These are phyloP conservation scores for Neopestalotiopsis sp. DNA, from an alignment of 2,329 filamentous ascomycete species.

Conservation along the genomic window DNA sequence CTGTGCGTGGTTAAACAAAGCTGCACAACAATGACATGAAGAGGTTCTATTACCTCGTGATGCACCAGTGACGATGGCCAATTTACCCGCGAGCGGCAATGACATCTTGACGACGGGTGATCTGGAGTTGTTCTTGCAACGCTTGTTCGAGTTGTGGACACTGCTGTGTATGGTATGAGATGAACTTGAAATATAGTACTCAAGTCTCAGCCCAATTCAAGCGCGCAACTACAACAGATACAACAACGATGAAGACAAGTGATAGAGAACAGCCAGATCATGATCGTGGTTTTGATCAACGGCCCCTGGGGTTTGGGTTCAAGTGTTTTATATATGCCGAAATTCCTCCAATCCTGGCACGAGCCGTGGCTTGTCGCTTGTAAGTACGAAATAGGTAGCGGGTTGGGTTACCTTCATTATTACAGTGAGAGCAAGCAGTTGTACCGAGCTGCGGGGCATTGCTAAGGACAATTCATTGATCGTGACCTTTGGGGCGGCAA, in stretches of 20 bases:
- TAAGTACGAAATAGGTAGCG: neutral
- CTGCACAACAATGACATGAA: neutral
- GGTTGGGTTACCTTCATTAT: neutral
- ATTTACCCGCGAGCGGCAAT: constrained; percentile 65
- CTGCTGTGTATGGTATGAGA: neutral
- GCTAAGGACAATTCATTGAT: neutral
- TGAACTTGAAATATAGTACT: neutral
- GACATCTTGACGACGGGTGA: constrained; percentile 1
- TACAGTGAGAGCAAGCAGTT: neutral
- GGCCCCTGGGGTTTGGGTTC: neutral
- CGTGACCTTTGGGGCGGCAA: neutral
- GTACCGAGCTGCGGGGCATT: constrained; percentile 13
- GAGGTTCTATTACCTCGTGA: constrained; percentile 65
- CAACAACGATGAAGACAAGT: neutral
- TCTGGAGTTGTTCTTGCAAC: neutral
- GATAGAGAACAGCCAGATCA: too few species aligned
- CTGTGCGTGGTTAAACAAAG: constrained; percentile 44
- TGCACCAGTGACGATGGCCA: constrained; percentile 78
- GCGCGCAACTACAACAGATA: neutral
- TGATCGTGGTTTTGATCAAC: neutral
- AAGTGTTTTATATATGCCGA: constrained; percentile 4
- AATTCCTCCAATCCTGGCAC: constrained; percentile 14
- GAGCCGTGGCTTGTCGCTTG: neutral
- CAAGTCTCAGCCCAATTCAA: neutral
- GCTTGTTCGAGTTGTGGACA: neutral